phyloP scores from a whole-genome alignment of 2,329 filamentous ascomycete species.

The Rhynchosporium secalis region DNA sequence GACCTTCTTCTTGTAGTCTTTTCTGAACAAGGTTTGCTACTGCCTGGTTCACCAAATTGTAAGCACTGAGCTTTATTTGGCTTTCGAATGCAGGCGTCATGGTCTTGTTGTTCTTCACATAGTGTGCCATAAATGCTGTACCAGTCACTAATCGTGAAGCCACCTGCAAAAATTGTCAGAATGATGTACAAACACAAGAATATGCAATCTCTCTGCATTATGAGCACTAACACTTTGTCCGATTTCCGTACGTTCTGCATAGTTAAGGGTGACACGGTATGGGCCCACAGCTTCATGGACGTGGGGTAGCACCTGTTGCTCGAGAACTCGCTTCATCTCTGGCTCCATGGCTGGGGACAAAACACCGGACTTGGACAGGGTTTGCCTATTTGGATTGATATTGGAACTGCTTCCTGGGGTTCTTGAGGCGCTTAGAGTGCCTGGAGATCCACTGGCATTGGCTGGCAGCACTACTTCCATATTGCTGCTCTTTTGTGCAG shows the following conservation, averaged over 20 bases:
- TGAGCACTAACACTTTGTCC: slow-evolving; percentile 20
- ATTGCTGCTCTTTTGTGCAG: not conserved
- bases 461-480: not conserved
- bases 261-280: slow-evolving; percentile 13
- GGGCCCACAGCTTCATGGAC: slow-evolving; percentile 17
- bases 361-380: not conserved
- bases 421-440: not conserved
- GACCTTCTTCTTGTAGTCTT: not conserved
- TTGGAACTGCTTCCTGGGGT: too few relatives aligned
- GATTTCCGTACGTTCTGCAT: slow-evolving; percentile 19
- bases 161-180: slow-evolving; percentile 4
- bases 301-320: slow-evolving; percentile 24
- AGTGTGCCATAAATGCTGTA: slow-evolving; percentile 1
- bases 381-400: not conserved
- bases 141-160: slow-evolving; percentile 12
- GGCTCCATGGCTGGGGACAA: slow-evolving; percentile 1
- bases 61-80: slow-evolving; percentile 1
- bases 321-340: slow-evolving; percentile 10
- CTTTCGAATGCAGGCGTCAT: slow-evolving; percentile 5
- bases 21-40: slow-evolving; percentile 4
- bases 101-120: slow-evolving; percentile 2
- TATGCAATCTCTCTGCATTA: not conserved
- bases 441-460: not conserved
- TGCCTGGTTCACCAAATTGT: slow-evolving; percentile 7
- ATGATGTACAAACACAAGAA: not conserved